Evolutionary conservation across 2,329 filamentous ascomycete genomes (phyloP).

Genomic region (Akanthomyces dipterigenus): DNA sequence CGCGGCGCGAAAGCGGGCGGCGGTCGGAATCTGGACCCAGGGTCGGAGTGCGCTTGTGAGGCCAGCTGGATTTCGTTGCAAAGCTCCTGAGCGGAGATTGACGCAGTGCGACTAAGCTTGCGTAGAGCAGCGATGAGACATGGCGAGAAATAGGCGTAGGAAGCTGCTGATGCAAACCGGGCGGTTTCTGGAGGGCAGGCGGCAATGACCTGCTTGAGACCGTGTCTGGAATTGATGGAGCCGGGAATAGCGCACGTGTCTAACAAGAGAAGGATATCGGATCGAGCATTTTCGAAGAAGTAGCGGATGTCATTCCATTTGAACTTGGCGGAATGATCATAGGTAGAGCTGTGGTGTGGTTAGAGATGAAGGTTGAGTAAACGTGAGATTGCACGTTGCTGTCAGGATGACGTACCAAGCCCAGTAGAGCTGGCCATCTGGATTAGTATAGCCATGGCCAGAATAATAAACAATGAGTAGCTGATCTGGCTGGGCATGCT

Average conservation of each 20-base stretch:
- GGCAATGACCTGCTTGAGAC: slow-evolving; percentile 56
- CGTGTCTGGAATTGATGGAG: slow-evolving; percentile 43
- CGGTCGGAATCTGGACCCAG: slow-evolving; percentile 33
- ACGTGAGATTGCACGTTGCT: slow-evolving; percentile 12
- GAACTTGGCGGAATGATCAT: slow-evolving; percentile 52
- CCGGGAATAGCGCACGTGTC: slow-evolving; percentile 56
- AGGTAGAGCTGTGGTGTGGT: slow-evolving; percentile 42
- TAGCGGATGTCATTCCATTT: slow-evolving; percentile 59
- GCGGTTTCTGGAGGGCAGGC: slow-evolving; percentile 43
- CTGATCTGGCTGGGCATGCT: slow-evolving; percentile 50
- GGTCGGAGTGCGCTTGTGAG: slow-evolving; percentile 30
- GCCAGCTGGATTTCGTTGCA: slow-evolving; percentile 47
- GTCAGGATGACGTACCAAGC: slow-evolving; percentile 44
- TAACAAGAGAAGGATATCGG: slow-evolving; percentile 55
- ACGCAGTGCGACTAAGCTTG: slow-evolving; percentile 45
- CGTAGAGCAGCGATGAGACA: slow-evolving; percentile 48
- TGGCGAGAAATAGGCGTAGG: slow-evolving; percentile 50
- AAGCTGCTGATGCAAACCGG: slow-evolving; percentile 25
- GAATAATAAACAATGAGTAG: slow-evolving; percentile 60
- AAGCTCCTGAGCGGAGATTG: slow-evolving; percentile 48
- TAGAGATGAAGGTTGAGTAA: slow-evolving; percentile 22
- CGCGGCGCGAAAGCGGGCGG: slow-evolving; percentile 18
- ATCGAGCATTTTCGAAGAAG: slow-evolving; percentile 55
- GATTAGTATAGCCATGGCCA: slow-evolving; percentile 51
- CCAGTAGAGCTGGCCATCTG: slow-evolving; percentile 59